Percentiles rank a stretch among this genome's conserved stretches.
phyloP scores from a whole-genome alignment of 176 grass and related monocot genomes.

The Hordeum marinum region DNA sequence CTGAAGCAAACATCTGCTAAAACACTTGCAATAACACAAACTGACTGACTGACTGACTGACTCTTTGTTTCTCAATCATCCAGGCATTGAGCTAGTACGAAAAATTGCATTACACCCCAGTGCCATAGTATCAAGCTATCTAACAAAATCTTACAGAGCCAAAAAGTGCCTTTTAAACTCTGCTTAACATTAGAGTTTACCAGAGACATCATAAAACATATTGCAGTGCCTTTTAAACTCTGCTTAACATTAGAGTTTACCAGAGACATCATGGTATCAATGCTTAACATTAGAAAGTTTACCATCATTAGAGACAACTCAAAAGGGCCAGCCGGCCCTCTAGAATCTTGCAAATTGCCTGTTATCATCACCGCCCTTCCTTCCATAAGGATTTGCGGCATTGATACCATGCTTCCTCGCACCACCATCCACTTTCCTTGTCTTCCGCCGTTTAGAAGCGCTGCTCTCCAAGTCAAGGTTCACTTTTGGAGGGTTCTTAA shows the following conservation, averaged over 20 bases:
- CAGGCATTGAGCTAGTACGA: neutral
- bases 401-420: slow-evolving; percentile 59
- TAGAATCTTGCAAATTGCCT: slow-evolving; percentile 68
- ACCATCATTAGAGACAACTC: too few species aligned
- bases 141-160: slow-evolving; percentile 33
- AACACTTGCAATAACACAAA: too few species aligned
- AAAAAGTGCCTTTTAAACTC: neutral
- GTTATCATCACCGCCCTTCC: slow-evolving; percentile 28
- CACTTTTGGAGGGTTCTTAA: slow-evolving; percentile 75
- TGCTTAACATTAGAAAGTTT: too few species aligned
- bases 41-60: neutral
- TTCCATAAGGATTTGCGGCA: slow-evolving; percentile 69
- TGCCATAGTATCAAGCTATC: neutral
- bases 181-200: neutral
- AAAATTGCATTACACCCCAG: neutral
- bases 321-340: neutral
- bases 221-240: too few species aligned
- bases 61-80: neutral
- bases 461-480: slow-evolving; percentile 79
- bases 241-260: too few species aligned
- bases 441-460: slow-evolving; percentile 72
- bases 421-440: slow-evolving; percentile 66
- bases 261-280: neutral
- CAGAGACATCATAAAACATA: neutral
- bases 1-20: neutral